phyloP scores from a whole-genome alignment of 345 rosid genomes.

The Pugionium cornutum region DNA sequence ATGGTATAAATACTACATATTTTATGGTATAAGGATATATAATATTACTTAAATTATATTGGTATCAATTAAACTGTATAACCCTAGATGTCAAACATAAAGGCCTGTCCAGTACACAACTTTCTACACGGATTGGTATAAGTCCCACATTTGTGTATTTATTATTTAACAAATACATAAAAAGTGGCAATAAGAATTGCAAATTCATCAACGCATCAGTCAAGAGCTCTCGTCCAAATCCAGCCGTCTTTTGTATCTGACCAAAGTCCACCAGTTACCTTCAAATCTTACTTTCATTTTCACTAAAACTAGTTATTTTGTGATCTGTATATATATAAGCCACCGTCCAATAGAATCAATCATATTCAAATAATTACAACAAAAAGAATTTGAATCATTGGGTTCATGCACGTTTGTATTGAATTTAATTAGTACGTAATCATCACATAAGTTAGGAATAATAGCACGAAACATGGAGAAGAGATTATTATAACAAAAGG shows the following conservation, averaged over 20 bases:
- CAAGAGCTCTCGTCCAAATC: constrained; percentile 24
- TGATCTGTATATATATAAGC: background rate
- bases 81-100: constrained; percentile 21
- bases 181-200: background rate
- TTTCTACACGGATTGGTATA: constrained; percentile 11
- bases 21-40: background rate
- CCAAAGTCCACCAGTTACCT: constrained; percentile 21
- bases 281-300: constrained; percentile 21
- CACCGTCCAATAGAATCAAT: constrained; percentile 35
- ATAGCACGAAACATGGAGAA: too few species aligned
- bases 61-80: background rate
- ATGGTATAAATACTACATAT: background rate
- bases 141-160: background rate
- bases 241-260: constrained; percentile 38
- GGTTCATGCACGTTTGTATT: constrained; percentile 7
- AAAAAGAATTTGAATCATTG: background rate
- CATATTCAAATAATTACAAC: background rate
- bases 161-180: background rate
- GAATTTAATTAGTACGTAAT: background rate
- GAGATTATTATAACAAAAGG: too few species aligned
- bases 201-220: constrained; percentile 18
- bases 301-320: constrained; percentile 8
- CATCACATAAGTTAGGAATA: too few species aligned
- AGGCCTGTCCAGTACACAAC: constrained; percentile 14
- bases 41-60: background rate